These are phyloP conservation scores for Lactarius sp. DNA, from an alignment of 768 basidiomycete species.

Conservation along the genomic window DNA sequence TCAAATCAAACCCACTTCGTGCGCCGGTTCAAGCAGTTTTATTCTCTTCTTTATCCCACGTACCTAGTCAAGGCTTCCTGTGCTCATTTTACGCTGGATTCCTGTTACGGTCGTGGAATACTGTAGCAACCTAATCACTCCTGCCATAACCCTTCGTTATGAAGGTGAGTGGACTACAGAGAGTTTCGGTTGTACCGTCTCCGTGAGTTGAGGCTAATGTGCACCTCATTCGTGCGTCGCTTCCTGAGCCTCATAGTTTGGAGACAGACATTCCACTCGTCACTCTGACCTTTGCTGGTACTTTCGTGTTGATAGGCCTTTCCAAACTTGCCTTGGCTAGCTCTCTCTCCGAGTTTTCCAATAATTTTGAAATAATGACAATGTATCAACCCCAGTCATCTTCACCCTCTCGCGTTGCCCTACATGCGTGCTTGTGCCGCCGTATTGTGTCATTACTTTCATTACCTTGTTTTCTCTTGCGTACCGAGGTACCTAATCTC, in stretches of 20 bases:
- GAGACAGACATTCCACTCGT: constrained; percentile 48
- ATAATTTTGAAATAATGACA: too few species aligned
- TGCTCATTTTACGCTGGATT: constrained; percentile 41
- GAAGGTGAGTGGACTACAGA: constrained; percentile 45
- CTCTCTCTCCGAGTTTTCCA: neutral
- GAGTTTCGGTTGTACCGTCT: constrained; percentile 42
- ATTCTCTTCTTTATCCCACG: constrained; percentile 33
- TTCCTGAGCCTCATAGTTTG: constrained; percentile 56
- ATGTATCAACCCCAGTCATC: too few species aligned
- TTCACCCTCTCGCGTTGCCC: too few species aligned
- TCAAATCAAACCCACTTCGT: neutral
- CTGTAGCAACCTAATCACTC: constrained; percentile 34
- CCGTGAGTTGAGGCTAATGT: constrained; percentile 54
- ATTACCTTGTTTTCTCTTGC: too few species aligned
- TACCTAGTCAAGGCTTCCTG: constrained; percentile 65
- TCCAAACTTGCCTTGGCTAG: neutral
- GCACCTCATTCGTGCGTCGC: constrained; percentile 30
- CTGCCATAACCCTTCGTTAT: constrained; percentile 55
- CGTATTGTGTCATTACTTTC: too few species aligned
- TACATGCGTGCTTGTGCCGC: too few species aligned
- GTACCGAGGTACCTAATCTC: too few species aligned
- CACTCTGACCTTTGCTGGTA: neutral
- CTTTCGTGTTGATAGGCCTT: too few species aligned
- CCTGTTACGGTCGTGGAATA: constrained; percentile 77
- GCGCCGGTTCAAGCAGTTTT: too few species aligned